Evolutionary conservation across 306 rosid species (phyloP).

Genomic region (Ochetophila trinervis): DNA sequence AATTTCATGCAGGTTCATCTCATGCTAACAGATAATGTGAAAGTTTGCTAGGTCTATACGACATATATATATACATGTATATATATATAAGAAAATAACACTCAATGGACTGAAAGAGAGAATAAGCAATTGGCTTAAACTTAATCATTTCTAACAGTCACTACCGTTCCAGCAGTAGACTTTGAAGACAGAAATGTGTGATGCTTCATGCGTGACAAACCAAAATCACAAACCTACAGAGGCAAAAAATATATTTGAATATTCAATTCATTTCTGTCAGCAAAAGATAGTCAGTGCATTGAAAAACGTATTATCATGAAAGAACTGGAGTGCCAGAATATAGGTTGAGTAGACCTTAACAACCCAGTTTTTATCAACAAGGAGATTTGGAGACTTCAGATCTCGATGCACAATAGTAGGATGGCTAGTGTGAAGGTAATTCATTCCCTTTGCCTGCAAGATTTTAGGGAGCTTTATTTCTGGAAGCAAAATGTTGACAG

Average conservation of each 20-base stretch:
- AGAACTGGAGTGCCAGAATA: constrained; percentile 11
- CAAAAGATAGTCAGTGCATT: constrained; percentile 18
- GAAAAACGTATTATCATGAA: not conserved
- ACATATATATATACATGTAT: too few relatives aligned
- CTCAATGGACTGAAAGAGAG: not conserved
- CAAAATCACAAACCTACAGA: constrained; percentile 92
- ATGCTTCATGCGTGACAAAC: constrained; percentile 92
- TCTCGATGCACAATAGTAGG: constrained; percentile 98
- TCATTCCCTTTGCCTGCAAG: constrained; percentile 96
- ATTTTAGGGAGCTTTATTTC: constrained; percentile 7
- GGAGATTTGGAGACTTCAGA: constrained; percentile 94
- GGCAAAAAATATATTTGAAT: constrained; percentile 10
- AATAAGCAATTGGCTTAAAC: not conserved
- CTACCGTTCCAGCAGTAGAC: constrained; percentile 99
- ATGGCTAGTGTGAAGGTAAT: constrained; percentile 96
- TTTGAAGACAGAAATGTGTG: constrained; percentile 91
- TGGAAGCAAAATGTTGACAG: constrained; percentile 26
- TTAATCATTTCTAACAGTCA: constrained; percentile 17
- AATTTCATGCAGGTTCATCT: too few relatives aligned
- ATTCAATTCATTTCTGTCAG: constrained; percentile 3
- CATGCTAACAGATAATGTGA: too few relatives aligned
- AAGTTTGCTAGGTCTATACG: too few relatives aligned
- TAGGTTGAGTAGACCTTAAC: constrained; percentile 67
- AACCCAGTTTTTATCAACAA: constrained; percentile 95
- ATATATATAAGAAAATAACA: constrained; percentile 1